Conservation (phyloP, 2,329 filamentous ascomycete species). For the Neonectria neomacrospora region DNA sequence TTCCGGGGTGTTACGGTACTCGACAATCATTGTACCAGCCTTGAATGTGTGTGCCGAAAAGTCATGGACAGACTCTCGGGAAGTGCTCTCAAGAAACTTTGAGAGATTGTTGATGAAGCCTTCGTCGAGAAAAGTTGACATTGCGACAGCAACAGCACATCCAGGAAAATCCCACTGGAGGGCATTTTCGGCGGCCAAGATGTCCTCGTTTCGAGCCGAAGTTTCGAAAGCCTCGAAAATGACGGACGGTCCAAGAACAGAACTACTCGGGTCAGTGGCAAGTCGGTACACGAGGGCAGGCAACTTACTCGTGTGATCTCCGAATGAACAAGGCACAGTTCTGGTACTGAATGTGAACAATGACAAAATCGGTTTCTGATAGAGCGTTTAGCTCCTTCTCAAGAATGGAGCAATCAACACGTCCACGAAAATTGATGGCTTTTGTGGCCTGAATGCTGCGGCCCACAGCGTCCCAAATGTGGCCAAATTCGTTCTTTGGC, state of each 20-base stretch:
- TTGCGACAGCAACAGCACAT: constrained; percentile 59
- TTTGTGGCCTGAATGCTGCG: constrained; percentile 37
- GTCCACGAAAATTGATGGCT: constrained; percentile 28
- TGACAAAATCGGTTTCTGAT: constrained; percentile 31
- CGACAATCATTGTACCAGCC: constrained; percentile 59
- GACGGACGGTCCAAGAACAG: constrained; percentile 39
- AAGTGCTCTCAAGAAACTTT: constrained; percentile 66
- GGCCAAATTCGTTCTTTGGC: constrained; percentile 24
- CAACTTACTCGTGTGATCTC: constrained; percentile 42
- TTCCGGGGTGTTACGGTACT: constrained; percentile 67
- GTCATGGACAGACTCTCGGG: constrained; percentile 61
- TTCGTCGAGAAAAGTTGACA: constrained; percentile 37
- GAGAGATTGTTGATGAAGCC: constrained; percentile 53
- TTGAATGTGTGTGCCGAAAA: constrained; percentile 66
- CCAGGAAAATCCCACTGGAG: constrained; percentile 71
- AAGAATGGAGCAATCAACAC: constrained; percentile 34
- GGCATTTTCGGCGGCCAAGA: constrained; percentile 62
- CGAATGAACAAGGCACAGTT: constrained; percentile 49
- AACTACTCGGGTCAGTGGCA: constrained; percentile 29
- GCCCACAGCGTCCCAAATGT: constrained; percentile 32
- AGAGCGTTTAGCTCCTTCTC: constrained; percentile 32
- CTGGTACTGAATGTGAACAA: constrained; percentile 41
- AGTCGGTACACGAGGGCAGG: not conserved
- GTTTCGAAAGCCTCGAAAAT: constrained; percentile 70
- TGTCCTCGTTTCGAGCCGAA: constrained; percentile 62